These are phyloP conservation scores for Candida railenensis DNA, from an alignment of 805 yeast species.

Conservation along the genomic window DNA sequence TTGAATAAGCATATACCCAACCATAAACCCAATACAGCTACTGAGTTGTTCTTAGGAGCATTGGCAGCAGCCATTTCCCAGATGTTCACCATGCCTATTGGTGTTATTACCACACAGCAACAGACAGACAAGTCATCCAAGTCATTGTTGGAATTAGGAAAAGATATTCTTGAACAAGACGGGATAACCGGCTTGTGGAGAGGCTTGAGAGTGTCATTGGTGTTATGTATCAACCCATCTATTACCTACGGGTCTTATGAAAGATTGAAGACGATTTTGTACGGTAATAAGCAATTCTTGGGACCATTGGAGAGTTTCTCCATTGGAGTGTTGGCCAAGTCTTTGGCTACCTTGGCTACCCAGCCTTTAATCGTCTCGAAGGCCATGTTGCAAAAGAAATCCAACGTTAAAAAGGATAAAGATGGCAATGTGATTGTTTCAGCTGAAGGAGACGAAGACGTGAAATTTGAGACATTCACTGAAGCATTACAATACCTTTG, in stretches of 20 bases:
- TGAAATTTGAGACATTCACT: conserved; percentile 55
- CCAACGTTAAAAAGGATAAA: conserved; percentile 20
- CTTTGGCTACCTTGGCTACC: conserved; percentile 74
- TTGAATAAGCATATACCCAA: conserved; percentile 33
- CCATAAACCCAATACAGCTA: conserved; percentile 51
- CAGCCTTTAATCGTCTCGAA: conserved; percentile 86
- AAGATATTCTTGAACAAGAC: conserved; percentile 57
- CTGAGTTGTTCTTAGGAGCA: conserved; percentile 74
- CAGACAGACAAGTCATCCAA: conserved; percentile 51
- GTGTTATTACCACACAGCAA: conserved; percentile 63
- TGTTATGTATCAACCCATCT: conserved; percentile 78
- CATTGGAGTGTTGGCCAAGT: conserved; percentile 77
- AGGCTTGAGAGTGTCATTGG: conserved; percentile 77
- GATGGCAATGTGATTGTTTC: conserved; percentile 17
- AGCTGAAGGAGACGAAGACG: conserved; percentile 31
- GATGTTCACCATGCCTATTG: conserved; percentile 76
- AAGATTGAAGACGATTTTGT: conserved; percentile 56
- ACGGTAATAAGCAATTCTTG: conserved; percentile 41
- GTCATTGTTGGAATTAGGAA: conserved; percentile 28
- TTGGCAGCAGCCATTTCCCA: conserved; percentile 82
- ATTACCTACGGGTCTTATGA: conserved; percentile 84
- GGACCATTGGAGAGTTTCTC: conserved; percentile 65
- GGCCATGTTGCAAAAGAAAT: conserved; percentile 68
- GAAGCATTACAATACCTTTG: conserved; percentile 61
- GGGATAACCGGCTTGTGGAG: conserved; percentile 77